Conservation (phyloP, 345 rosid genomes). For the Salix brachista region DNA sequence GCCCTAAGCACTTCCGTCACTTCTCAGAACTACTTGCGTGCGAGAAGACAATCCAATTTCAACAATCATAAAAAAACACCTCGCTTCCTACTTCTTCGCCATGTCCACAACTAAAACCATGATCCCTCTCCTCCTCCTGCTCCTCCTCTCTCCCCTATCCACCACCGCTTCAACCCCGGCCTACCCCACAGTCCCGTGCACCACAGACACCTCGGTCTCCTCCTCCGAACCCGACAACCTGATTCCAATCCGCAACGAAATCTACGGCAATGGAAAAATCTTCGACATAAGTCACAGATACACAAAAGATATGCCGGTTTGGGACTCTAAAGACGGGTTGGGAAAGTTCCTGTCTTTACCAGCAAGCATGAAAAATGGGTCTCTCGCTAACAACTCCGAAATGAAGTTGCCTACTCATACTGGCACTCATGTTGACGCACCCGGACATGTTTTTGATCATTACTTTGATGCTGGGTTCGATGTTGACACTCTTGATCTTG, state of each 20-base stretch:
- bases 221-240: conserved; percentile 20
- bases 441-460: conserved; percentile 70
- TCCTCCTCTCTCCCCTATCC: not conserved
- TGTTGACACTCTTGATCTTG: conserved; percentile 73
- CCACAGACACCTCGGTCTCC: conserved; percentile 21
- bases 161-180: conserved; percentile 24
- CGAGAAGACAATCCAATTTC: too few species aligned
- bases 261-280: conserved; percentile 63
- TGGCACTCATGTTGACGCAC: conserved; percentile 91
- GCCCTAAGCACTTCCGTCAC: too few species aligned
- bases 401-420: conserved; percentile 76
- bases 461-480: conserved; percentile 86
- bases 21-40: too few species aligned
- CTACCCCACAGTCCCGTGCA: conserved; percentile 40
- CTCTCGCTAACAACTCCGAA: conserved; percentile 61
- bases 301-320: conserved; percentile 53
- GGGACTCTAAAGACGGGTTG: conserved; percentile 39
- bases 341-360: conserved; percentile 69
- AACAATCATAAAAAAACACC: too few species aligned
- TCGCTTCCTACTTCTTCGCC: not conserved
- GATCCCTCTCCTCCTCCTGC: not conserved
- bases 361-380: conserved; percentile 79
- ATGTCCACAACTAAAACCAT: not conserved
- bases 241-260: conserved; percentile 66
- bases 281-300: conserved; percentile 72